These are phyloP conservation scores for Chloris gayana DNA, from an alignment of 176 grass and related monocot genomes.

Conservation along the genomic window DNA sequence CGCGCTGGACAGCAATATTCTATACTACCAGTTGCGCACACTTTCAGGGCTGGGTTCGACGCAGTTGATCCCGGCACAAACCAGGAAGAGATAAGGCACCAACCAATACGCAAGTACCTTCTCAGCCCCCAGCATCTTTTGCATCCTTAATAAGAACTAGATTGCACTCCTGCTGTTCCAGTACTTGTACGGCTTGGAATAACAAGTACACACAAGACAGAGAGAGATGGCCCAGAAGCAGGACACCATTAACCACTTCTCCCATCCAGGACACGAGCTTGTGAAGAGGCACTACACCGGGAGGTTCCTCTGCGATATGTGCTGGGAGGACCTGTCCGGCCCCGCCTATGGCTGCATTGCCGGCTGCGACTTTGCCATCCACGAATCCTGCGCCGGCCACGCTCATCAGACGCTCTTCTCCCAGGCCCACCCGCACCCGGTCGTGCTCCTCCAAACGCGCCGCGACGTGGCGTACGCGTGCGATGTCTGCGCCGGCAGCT, in stretches of 20 bases:
- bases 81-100: too few relatives aligned
- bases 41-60: too few relatives aligned
- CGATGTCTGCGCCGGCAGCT: not conserved
- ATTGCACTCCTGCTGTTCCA: too few relatives aligned
- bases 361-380: constrained; percentile 16
- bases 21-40: too few relatives aligned
- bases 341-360: constrained; percentile 1
- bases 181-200: not conserved
- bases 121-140: too few relatives aligned
- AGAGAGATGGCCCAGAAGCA: not conserved
- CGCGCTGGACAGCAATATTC: too few relatives aligned
- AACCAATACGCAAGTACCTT: too few relatives aligned
- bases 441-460: constrained; percentile 10
- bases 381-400: constrained; percentile 16
- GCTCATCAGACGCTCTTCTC: not conserved
- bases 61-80: too few relatives aligned
- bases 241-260: constrained; percentile 7
- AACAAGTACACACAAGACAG: not conserved
- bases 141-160: too few relatives aligned
- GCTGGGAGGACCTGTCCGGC: not conserved
- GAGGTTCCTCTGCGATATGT: constrained; percentile 4
- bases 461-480: not conserved
- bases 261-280: constrained; percentile 11
- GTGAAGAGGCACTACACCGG: constrained; percentile 13
- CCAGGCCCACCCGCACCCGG: not conserved